phyloP scores from a whole-genome alignment of 352 stramenopile genomes.

The Phytopythium vexans region DNA sequence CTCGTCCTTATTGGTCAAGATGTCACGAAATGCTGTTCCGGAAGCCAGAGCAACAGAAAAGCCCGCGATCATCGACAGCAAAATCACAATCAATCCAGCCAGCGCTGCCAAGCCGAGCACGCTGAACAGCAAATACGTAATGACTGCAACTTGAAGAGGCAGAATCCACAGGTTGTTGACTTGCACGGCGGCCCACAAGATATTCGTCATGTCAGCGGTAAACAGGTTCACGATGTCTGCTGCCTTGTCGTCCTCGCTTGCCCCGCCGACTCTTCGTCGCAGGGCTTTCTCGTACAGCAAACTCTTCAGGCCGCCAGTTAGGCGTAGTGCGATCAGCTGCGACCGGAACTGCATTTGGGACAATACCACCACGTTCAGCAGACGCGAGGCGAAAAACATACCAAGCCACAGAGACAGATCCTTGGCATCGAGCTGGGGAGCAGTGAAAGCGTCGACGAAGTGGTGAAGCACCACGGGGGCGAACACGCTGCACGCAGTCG shows the following conservation, averaged over 20 bases:
- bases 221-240: conserved; percentile 93
- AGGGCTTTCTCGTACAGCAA: conserved; percentile 39
- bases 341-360: conserved; percentile 22
- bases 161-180: conserved; percentile 53
- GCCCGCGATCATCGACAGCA: conserved; percentile 27
- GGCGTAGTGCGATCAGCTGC: conserved; percentile 21
- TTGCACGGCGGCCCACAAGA: conserved; percentile 33
- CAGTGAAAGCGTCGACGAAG: conserved; percentile 32
- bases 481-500: conserved; percentile 28
- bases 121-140: conserved; percentile 34
- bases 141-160: conserved; percentile 33
- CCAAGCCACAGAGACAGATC: conserved; percentile 27
- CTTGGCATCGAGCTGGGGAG: conserved; percentile 1
- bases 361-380: conserved; percentile 23
- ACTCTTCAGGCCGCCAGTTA: conserved; percentile 30
- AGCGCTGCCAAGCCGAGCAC: conserved; percentile 38
- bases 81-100: conserved; percentile 35
- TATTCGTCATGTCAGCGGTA: conserved; percentile 81
- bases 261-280: conserved; percentile 17
- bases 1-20: conserved; percentile 92
- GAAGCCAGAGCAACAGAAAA: conserved; percentile 74
- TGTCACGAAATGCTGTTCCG: conserved; percentile 54
- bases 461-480: conserved; percentile 41
- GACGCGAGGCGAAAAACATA: conserved; percentile 34
- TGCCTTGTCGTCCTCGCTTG: conserved; percentile 4